Conservation (phyloP, 352 stramenopile species). For the Phytophthora ohioensis region DNA sequence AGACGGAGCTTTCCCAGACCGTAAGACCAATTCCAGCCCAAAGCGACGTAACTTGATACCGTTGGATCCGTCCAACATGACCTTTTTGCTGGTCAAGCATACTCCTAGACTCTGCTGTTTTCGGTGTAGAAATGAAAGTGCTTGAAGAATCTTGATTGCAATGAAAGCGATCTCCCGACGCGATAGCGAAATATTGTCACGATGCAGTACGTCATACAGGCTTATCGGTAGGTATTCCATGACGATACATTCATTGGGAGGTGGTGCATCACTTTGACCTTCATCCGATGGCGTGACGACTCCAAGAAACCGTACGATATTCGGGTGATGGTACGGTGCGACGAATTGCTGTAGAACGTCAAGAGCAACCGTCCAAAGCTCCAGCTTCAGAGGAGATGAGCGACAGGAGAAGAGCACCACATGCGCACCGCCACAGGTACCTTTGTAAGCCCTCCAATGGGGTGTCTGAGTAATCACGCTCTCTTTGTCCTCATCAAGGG, state of each 20-base stretch:
- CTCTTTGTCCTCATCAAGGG: constrained; percentile 19
- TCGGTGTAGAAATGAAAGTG: constrained; percentile 54
- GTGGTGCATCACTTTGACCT: constrained; percentile 2
- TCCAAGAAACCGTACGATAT: constrained; percentile 57
- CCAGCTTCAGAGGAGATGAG: constrained; percentile 36
- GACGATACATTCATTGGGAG: constrained; percentile 40
- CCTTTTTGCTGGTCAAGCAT: constrained; percentile 74
- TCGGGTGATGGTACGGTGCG: constrained; percentile 50
- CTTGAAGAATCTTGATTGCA: constrained; percentile 49
- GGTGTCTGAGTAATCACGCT: constrained; percentile 41
- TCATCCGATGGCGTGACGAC: constrained; percentile 29
- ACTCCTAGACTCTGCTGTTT: constrained; percentile 48
- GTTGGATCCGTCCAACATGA: constrained; percentile 54
- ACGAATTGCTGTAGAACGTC: constrained; percentile 41
- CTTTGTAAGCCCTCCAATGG: constrained; percentile 48
- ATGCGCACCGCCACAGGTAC: constrained; percentile 24
- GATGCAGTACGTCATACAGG: constrained; percentile 67
- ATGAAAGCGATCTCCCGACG: constrained; percentile 57
- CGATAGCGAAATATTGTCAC: constrained; percentile 47
- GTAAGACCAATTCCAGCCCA: constrained; percentile 47
- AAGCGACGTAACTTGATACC: constrained; percentile 67
- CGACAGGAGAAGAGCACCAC: constrained; percentile 55
- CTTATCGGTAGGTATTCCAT: constrained; percentile 55
- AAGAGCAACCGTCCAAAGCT: constrained; percentile 47
- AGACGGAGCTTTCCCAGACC: constrained; percentile 34